phyloP scores from a whole-genome alignment of 805 yeast genomes.

The Metschnikowia matae region DNA sequence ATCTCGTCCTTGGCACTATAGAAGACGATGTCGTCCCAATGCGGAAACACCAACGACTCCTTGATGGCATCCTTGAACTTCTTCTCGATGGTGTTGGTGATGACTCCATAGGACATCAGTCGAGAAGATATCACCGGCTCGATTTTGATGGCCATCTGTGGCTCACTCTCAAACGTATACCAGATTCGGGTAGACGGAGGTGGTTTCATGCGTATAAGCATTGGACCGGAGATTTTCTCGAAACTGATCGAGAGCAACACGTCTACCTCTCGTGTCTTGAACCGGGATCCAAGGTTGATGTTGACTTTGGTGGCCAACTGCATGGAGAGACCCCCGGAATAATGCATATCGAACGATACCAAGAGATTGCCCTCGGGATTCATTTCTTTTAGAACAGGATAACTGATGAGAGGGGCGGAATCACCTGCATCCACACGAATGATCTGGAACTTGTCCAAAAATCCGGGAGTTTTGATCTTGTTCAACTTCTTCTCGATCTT shows the following conservation, averaged over 20 bases:
- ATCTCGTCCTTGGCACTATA: conserved; percentile 62
- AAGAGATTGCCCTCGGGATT: conserved; percentile 77
- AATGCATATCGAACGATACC: conserved; percentile 57
- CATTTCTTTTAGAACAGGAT: conserved; percentile 63
- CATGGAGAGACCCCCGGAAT: conserved; percentile 71
- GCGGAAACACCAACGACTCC: conserved; percentile 79
- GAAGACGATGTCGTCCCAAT: conserved; percentile 82
- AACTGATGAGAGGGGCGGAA: conserved; percentile 74
- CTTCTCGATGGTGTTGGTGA: conserved; percentile 76
- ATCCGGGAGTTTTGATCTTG: conserved; percentile 82
- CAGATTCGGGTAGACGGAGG: conserved; percentile 90
- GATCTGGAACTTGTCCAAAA: conserved; percentile 77
- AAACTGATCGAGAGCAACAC: conserved; percentile 67
- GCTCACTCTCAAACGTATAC: conserved; percentile 83
- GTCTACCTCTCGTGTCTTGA: conserved; percentile 72
- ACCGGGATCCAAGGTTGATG: conserved; percentile 69
- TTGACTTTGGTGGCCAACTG: conserved; percentile 79
- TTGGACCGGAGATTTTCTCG: conserved; percentile 66
- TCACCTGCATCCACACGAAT: conserved; percentile 70
- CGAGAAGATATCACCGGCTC: conserved; percentile 92
- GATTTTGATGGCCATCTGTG: conserved; percentile 65
- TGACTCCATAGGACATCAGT: conserved; percentile 69
- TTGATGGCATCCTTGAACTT: conserved; percentile 73
- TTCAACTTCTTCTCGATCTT: conserved; percentile 69
- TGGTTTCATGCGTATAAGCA: conserved; percentile 68